Evolutionary conservation across 345 rosid genomes (phyloP).

Genomic region (Carallia brachiata): DNA sequence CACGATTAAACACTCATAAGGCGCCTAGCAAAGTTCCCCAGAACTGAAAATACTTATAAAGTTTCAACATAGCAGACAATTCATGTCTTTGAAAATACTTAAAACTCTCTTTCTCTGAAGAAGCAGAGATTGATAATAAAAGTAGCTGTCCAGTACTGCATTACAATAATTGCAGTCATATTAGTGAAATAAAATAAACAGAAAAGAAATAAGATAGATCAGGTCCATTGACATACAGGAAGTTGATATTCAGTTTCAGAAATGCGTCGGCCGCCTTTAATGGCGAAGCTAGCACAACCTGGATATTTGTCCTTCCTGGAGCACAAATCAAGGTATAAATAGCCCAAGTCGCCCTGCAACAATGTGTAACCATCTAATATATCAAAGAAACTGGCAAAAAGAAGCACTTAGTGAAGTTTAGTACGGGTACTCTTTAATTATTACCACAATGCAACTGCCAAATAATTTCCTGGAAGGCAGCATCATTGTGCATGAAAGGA

Average conservation of each 20-base stretch:
- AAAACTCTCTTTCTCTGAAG: not conserved
- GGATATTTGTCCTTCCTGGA: constrained; percentile 87
- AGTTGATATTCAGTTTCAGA: constrained; percentile 88
- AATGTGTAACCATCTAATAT: constrained; percentile 5
- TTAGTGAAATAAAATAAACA: constrained; percentile 2
- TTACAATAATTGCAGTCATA: constrained; percentile 1
- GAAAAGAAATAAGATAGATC: not conserved
- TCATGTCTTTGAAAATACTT: not conserved
- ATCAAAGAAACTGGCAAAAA: not conserved
- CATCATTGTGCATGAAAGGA: not conserved
- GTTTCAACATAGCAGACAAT: not conserved
- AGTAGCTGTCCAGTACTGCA: not conserved
- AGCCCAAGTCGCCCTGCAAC: constrained; percentile 90
- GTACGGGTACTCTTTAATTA: too few species aligned
- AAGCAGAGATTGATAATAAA: not conserved
- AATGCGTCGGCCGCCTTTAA: constrained; percentile 78
- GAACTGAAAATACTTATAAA: not conserved
- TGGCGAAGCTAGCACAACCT: constrained; percentile 96
- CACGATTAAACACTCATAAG: not conserved
- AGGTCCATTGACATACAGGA: constrained; percentile 57
- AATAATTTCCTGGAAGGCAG: not conserved
- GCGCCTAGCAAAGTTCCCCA: not conserved
- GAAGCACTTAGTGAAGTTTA: not conserved
- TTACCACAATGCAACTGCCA: not conserved
- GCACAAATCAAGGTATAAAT: constrained; percentile 83